Evolutionary conservation across 306 rosid genomes (phyloP), one percentile per base, ranked within the genome.

Genomic region (Cucurbita ficifolia): DNA sequence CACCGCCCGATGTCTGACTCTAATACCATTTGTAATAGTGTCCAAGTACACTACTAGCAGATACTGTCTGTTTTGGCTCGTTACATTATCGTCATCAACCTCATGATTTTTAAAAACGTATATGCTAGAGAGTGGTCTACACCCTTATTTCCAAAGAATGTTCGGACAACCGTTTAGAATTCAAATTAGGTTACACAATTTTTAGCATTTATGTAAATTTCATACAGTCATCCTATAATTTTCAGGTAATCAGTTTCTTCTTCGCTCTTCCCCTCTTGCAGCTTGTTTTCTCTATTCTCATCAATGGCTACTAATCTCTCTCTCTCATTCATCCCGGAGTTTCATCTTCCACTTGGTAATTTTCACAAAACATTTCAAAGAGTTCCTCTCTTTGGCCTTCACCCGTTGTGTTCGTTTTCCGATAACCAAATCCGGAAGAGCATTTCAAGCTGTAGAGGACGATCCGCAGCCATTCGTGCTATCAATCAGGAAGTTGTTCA

Each of bases 301-400:
- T 78, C 75, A 77, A 86, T 92, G 98, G 96, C 93, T 81, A 81
- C 82, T 36, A 63, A 80, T 51, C 77, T 85, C 61, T 70, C 91
- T 50, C 74, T 79, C 52, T 53, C 76, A 45, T 68, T 58, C 5
- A 12, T 57, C 54, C 86, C 81, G 13, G 16, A 42, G 64, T 82
- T 80, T 69, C 77, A 83, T 12, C 22, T 35, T 42, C 72, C 63
- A 45, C 11, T 69, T 56, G 78, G 24, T 35, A 12, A 7, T 61
- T 74, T 83, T 76, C 60, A 82, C 7, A 78, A 79, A 55, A 55
- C 62, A 64, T 83, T 53, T 22, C 81, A 24, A 21, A 67, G 57
- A 53, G 38, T 77, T 22, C 50, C 85, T 36, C 9, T 72, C 17
- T 59, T 71, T 24, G 17, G 65, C 5, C 60, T 79, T 42, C 79